Percentiles rank a stretch among this genome's conserved stretches.
These are phyloP conservation scores for Macrolepiota dolichaula DNA, from an alignment of 768 basidiomycete species.

Conservation along the genomic window DNA sequence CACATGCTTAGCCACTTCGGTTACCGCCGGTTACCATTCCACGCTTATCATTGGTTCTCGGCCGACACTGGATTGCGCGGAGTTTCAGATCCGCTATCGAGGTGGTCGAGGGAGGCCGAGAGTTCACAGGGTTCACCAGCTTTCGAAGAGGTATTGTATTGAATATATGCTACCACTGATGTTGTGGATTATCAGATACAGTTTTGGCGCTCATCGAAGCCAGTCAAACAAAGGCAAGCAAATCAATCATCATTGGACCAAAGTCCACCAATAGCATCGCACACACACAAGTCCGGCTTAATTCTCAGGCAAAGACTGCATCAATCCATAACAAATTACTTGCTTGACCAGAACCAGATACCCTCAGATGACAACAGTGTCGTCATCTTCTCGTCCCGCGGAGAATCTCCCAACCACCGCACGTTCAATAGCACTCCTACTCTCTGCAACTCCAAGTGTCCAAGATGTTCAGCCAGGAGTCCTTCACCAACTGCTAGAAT, in stretches of 20 bases:
- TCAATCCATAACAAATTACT: neutral
- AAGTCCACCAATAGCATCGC: conserved; percentile 1
- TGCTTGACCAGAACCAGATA: neutral
- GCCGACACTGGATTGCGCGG: neutral
- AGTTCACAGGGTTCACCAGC: neutral
- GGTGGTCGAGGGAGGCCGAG: no score
- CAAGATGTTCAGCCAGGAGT: conserved; percentile 87
- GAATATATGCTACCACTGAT: no score
- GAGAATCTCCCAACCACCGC: conserved; percentile 84
- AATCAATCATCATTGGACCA: conserved; percentile 5
- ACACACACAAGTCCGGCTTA: no score
- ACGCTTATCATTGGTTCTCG: neutral
- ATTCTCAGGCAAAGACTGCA: neutral
- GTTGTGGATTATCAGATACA: no score
- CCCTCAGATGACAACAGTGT: neutral
- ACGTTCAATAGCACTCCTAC: conserved; percentile 75
- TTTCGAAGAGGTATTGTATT: neutral
- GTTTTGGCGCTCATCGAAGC: neutral
- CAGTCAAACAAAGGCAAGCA: neutral
- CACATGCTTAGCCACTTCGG: conserved; percentile 6
- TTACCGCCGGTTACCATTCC: neutral
- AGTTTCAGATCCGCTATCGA: no score
- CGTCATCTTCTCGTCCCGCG: conserved; percentile 36
- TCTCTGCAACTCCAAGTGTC: conserved; percentile 80
- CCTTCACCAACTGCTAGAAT: conserved; percentile 83